phyloP scores from a whole-genome alignment of 306 rosid species.

The Arachis stenosperma region DNA sequence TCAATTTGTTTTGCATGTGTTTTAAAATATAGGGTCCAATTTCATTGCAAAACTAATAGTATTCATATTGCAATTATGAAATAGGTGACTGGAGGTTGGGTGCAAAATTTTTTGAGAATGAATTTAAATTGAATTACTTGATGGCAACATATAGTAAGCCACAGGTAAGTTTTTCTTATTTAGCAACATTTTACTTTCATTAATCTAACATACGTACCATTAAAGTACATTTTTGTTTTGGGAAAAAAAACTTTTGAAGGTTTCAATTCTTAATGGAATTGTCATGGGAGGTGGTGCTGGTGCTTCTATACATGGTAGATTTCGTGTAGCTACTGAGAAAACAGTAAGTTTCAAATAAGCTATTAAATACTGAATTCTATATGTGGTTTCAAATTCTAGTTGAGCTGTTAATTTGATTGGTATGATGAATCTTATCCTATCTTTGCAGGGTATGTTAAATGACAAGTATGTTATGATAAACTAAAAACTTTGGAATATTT shows the following conservation, averaged over 20 bases:
- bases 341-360: slow-evolving; percentile 51
- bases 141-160: slow-evolving; percentile 90
- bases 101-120: slow-evolving; percentile 58
- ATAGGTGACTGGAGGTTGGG: slow-evolving; percentile 80
- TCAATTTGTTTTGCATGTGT: slow-evolving; percentile 13
- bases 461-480: background rate
- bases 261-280: slow-evolving; percentile 88
- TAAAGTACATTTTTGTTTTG: slow-evolving; percentile 29
- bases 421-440: background rate
- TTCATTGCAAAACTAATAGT: slow-evolving; percentile 12
- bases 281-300: slow-evolving; percentile 99
- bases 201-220: background rate
- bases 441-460: background rate
- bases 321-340: slow-evolving; percentile 86
- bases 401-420: background rate
- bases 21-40: slow-evolving; percentile 16
- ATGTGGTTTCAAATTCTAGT: background rate
- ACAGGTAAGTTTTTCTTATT: slow-evolving; percentile 60
- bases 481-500: background rate
- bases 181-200: slow-evolving; percentile 12
- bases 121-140: slow-evolving; percentile 73
- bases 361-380: slow-evolving; percentile 3
- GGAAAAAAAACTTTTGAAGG: slow-evolving; percentile 51
- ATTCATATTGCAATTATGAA: slow-evolving; percentile 29
- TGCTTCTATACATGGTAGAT: slow-evolving; percentile 87